Percentiles rank a stretch among this genome's conserved stretches.
Evolutionary conservation across 2,329 filamentous ascomycete species (phyloP).

Genomic region (Fonsecaea multimorphosa): DNA sequence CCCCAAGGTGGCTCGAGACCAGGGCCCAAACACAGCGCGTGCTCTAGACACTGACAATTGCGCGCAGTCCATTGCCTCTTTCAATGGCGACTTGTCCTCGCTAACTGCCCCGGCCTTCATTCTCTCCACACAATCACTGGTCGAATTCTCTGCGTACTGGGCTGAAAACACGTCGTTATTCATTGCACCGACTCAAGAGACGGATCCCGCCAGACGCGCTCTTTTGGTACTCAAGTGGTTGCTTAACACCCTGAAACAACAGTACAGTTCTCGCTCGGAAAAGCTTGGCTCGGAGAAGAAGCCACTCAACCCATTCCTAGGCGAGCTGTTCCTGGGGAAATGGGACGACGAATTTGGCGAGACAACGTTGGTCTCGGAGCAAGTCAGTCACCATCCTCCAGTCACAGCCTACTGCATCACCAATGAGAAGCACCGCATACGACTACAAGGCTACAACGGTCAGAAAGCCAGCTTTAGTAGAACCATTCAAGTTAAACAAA

Average conservation of each 20-base stretch:
- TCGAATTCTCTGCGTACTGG: constrained; percentile 70
- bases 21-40: background rate
- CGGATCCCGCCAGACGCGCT: constrained; percentile 75
- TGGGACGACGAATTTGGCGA: constrained; percentile 81
- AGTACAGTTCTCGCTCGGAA: constrained; percentile 77
- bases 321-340: constrained; percentile 89
- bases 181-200: constrained; percentile 74
- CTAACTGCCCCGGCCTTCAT: constrained; percentile 84
- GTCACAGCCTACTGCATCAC: constrained; percentile 93
- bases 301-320: constrained; percentile 93
- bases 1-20: background rate
- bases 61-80: constrained; percentile 72
- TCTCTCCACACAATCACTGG: constrained; percentile 77
- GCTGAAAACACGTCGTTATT: constrained; percentile 73
- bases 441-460: constrained; percentile 83
- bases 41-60: constrained; percentile 20
- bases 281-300: constrained; percentile 93
- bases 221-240: constrained; percentile 90
- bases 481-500: constrained; percentile 93
- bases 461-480: constrained; percentile 94
- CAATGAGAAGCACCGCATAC: constrained; percentile 81
- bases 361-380: constrained; percentile 88
- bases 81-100: constrained; percentile 81
- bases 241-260: constrained; percentile 82
- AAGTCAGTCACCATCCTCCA: constrained; percentile 92